phyloP scores from a whole-genome alignment of 371 early-diverging fungal species.

The Mucor sp. region DNA sequence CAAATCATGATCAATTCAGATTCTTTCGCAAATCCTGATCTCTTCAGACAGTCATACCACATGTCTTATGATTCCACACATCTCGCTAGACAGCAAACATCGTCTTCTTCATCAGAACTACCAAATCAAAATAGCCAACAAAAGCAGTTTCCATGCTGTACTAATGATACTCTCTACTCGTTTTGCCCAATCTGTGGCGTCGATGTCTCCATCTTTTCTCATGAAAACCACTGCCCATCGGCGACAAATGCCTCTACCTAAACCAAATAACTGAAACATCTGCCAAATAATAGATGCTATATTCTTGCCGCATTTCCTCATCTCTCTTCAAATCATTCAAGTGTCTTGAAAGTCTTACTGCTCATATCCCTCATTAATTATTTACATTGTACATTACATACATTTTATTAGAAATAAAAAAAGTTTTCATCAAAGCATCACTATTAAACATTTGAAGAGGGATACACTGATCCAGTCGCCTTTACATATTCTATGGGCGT shows the following conservation, averaged over 20 bases:
- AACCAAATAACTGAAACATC: neutral
- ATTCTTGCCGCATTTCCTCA: neutral
- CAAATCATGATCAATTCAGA: neutral
- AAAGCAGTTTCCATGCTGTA: neutral
- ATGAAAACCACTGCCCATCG: neutral
- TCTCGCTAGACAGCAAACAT: neutral
- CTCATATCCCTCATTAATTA: neutral
- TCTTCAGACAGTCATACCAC: neutral
- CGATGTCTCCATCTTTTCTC: neutral
- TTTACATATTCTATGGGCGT: neutral
- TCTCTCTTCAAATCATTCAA: neutral
- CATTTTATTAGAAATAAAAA: neutral
- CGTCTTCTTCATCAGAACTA: neutral
- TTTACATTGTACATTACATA: neutral
- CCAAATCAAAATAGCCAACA: neutral
- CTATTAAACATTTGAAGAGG: neutral
- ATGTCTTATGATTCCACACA: neutral
- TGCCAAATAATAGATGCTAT: neutral
- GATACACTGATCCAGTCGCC: neutral
- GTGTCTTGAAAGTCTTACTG: neutral
- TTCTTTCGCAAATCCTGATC: neutral
- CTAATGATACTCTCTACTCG: neutral
- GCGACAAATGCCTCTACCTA: neutral
- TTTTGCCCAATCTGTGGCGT: neutral
- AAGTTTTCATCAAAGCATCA: neutral